Evolutionary conservation across 176 grass and related monocot species (phyloP).

Genomic region (Poa annua): DNA sequence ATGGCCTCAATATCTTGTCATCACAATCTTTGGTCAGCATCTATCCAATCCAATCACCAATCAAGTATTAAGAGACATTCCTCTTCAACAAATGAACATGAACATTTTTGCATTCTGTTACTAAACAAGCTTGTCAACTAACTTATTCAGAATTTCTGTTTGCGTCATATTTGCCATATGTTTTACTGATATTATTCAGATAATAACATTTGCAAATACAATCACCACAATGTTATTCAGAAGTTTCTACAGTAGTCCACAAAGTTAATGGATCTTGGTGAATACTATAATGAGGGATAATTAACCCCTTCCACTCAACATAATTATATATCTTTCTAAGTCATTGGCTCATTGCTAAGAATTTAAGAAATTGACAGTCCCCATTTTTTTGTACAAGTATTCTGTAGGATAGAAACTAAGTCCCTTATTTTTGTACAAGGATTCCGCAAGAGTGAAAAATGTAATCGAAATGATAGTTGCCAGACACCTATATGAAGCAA

Average conservation of each 20-base stretch:
- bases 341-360: neutral
- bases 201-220: neutral
- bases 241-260: neutral
- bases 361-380: neutral
- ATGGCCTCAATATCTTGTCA: neutral
- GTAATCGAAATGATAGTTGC: neutral
- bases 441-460: conserved; percentile 1
- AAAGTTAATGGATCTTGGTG: neutral
- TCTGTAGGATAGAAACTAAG: neutral
- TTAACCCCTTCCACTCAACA: conserved; percentile 4
- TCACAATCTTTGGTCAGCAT: neutral
- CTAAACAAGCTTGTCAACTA: conserved; percentile 28
- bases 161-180: neutral
- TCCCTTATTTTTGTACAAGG: neutral
- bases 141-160: neutral
- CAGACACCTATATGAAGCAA: conserved; percentile 29
- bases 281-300: neutral
- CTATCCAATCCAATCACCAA: conserved; percentile 30
- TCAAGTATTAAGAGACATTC: conserved; percentile 17
- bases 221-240: conserved; percentile 8
- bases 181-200: conserved; percentile 11
- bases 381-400: conserved; percentile 10
- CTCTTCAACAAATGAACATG: neutral
- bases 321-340: conserved; percentile 1
- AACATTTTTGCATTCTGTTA: neutral